Conservation (phyloP, 768 basidiomycete genomes). For the Calocybe gangraenosa region DNA sequence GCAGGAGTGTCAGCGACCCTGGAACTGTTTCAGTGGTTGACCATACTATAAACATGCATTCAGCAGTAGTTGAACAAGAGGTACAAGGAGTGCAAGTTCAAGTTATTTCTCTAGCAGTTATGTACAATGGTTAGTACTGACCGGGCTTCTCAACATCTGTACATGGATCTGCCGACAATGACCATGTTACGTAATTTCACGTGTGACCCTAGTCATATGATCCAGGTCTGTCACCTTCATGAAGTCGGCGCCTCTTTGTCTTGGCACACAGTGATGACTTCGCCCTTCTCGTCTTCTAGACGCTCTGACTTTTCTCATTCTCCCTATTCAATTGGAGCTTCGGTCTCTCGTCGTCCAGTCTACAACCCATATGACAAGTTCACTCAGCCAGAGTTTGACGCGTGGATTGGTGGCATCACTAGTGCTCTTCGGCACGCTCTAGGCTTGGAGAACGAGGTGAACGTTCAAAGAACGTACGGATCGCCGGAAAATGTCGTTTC, state of each 20-base stretch:
- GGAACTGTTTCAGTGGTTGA: not conserved
- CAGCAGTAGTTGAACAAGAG: no score
- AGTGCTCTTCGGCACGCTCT: slow-evolving; percentile 53
- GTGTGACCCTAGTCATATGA: no score
- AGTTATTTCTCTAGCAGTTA: no score
- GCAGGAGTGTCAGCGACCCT: not conserved
- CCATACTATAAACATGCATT: no score
- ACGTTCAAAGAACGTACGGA: slow-evolving; percentile 13
- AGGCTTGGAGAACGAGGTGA: slow-evolving; percentile 37
- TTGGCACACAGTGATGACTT: slow-evolving; percentile 14
- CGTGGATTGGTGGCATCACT: slow-evolving; percentile 65
- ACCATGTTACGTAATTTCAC: slow-evolving; percentile 6
- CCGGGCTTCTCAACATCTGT: no score
- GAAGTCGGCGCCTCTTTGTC: no score
- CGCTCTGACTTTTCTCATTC: slow-evolving; percentile 5
- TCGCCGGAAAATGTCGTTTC: slow-evolving; percentile 6
- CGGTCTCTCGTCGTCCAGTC: slow-evolving; percentile 42
- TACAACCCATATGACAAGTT: slow-evolving; percentile 75
- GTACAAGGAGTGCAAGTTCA: no score
- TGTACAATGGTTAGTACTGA: no score
- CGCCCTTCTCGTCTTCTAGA: slow-evolving; percentile 12
- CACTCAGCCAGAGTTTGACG: slow-evolving; percentile 62
- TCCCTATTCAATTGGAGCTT: slow-evolving; percentile 12
- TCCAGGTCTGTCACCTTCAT: no score
- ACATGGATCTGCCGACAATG: no score